phyloP scores from a whole-genome alignment of 345 rosid species.

The Anacardium occidentale region DNA sequence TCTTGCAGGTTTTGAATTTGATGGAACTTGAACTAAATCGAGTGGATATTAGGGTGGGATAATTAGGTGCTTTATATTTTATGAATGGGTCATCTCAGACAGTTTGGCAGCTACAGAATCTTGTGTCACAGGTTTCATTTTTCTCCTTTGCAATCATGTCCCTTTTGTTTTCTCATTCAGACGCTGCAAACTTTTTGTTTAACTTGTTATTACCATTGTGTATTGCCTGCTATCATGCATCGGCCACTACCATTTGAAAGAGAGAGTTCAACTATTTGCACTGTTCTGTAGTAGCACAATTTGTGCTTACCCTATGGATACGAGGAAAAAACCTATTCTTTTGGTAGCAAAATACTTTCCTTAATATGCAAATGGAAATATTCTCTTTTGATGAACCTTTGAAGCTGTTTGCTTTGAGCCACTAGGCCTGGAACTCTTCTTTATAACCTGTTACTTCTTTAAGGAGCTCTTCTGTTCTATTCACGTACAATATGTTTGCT shows the following conservation, averaged over 20 bases:
- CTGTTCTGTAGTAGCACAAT: no score
- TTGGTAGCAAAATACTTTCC: background rate
- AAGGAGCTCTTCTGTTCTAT: constrained; percentile 9
- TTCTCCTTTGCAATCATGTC: constrained; percentile 7
- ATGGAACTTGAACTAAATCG: constrained; percentile 90
- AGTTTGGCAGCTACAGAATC: constrained; percentile 84
- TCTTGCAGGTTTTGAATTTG: constrained; percentile 79
- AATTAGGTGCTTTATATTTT: constrained; percentile 83
- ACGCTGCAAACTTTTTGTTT: background rate
- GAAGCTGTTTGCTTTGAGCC: background rate
- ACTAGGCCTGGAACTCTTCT: background rate
- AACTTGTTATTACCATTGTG: background rate
- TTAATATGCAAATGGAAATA: constrained; percentile 2
- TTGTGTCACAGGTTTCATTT: constrained; percentile 89
- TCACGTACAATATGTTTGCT: constrained; percentile 30
- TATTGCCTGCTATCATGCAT: background rate
- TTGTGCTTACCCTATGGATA: no score
- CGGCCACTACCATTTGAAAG: background rate
- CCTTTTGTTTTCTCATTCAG: constrained; percentile 3
- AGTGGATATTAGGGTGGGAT: constrained; percentile 92
- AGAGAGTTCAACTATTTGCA: background rate
- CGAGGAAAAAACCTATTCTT: no score
- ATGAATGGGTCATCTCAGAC: constrained; percentile 99
- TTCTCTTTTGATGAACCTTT: background rate
- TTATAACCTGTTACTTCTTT: background rate